Percentiles rank a stretch among this genome's conserved stretches.
Conservation (phyloP, 306 rosid genomes). For the Senna siamea region DNA sequence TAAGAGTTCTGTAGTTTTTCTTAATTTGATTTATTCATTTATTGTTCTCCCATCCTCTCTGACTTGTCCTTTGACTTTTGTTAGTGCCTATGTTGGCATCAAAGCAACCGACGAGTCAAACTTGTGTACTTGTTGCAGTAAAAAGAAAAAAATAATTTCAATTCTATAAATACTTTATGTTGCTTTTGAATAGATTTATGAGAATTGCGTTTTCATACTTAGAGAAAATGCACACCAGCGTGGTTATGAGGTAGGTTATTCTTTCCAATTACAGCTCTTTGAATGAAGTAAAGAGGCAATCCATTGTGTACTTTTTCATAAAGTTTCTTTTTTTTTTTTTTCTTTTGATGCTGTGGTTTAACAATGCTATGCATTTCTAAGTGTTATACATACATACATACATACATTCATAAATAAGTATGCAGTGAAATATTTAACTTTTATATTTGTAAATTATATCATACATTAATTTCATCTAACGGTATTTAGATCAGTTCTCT, state of each 20-base stretch:
- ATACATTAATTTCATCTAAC: no score
- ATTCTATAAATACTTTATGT: background rate
- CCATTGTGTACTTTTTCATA: background rate
- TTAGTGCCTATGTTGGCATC: background rate
- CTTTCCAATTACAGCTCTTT: background rate
- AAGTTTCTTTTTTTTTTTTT: background rate
- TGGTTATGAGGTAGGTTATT: background rate
- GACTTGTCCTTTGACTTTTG: background rate
- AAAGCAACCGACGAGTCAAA: background rate
- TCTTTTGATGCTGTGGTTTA: constrained; percentile 1
- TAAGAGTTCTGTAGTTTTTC: background rate
- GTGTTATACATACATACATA: no score
- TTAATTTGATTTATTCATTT: background rate
- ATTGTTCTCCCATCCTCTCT: background rate
- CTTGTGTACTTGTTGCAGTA: background rate
- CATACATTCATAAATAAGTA: no score
- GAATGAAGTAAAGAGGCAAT: background rate
- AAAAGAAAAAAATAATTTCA: background rate
- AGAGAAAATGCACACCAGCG: background rate
- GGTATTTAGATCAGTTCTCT: no score
- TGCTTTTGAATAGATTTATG: background rate
- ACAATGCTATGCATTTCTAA: background rate
- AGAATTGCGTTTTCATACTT: constrained; percentile 2
- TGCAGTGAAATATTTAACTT: no score
- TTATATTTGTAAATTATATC: no score